Base-by-base conservation (phyloP, 352 stramenopile genomes). In the Phytopythium ostracodes region DNA sequence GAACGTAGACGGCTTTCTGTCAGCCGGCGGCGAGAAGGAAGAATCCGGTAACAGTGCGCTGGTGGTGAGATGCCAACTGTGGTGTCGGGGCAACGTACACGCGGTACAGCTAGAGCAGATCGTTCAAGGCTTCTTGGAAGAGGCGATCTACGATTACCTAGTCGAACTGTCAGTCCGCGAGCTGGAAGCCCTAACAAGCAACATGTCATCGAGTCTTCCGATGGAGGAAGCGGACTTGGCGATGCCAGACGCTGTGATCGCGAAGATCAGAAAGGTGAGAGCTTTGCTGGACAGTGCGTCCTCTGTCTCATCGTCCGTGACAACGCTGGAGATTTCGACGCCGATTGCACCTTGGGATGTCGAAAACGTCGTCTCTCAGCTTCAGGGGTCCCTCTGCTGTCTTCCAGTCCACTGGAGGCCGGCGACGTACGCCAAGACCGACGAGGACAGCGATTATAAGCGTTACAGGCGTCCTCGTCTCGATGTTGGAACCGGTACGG, bases 121-220 rank as follows among this genome's bases (percentile, higher is more conserved):
- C 20, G 70, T 92, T n/a, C 76, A 91, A 55, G 67, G 72, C 15
- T 87, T 87, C 46, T 22, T 96, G 20, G 77, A 91, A 24, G 84
- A 96, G 76, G 76, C 85, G 10, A 47, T 96, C 43, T 84, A 79
- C 35, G 87, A 96, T 51, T 92, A 87, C 56, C 71, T 79, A n/a
- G 91, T 94, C 18, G 85, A 96, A 63, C 59, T 64, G 9, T 81
- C 63, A 2, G 64, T 92, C 38, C 68, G 64, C 52, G 73, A 80
- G 38, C 43, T 75, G 17, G 51, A 73, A 35, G 31, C 36, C 14
- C 20, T 55, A 33, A 20, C 42, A 14, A 27, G 14, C 56, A 63
- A 42, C 11, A 36, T 25, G 11, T 14, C 56, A 7, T 22, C 14
- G 33, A 50, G 27, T n/a, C 29, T 18, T 5, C 11, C 1, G 35